Evolutionary conservation across 1,284 basidiomycete genomes (phyloP), one percentile per base, ranked within the genome.

Genomic region (Singerocomus rubriflavus): DNA sequence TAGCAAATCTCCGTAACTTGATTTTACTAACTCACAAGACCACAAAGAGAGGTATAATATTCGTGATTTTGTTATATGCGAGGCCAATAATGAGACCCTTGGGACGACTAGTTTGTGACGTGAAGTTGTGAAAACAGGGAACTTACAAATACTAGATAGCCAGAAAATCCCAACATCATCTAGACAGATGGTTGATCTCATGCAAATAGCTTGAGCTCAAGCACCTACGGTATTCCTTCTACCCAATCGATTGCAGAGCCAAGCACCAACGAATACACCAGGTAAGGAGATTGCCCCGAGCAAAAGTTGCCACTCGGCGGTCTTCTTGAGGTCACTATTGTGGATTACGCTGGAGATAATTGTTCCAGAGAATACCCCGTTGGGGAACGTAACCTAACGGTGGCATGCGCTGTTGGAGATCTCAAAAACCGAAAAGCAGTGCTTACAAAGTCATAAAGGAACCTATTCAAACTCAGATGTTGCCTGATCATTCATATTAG

Each of bases 141-240:
- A 51, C 68, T 56, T 49, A 79, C 87, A 59, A 91, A 82, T 21
- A 89, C 66, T 26, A 91, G 70, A 65, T 89, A 89, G 3, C 88
- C 85, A 38, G 76, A 74, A 68, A 91, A 89, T 1, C 88, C 88
- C 37, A 87, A 68, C 59, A 88, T 84, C 78, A 90, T 82, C 82
- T 82, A 48, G 33, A 44, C 16, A 36, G 27, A 48, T 26, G 25
- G n/a, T 14, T 53, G 30, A 50, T 45, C 42, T 21, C 41, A 14
- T 33, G 30, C 16, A 53, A 17, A 46, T 7, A 29, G 31, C 8
- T 50, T 12, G 7, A 5, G 36, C 7, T 41, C 45, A 5, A 45
- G 44, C 14, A 61, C 75, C 39, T 55, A 83, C 83, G 13, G 82
- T 84, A 55, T 84, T 80, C 38, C 81, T 73, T 50, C 83, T 73